phyloP scores from a whole-genome alignment of 257 asterid genomes.

The Nicotiana undulata region DNA sequence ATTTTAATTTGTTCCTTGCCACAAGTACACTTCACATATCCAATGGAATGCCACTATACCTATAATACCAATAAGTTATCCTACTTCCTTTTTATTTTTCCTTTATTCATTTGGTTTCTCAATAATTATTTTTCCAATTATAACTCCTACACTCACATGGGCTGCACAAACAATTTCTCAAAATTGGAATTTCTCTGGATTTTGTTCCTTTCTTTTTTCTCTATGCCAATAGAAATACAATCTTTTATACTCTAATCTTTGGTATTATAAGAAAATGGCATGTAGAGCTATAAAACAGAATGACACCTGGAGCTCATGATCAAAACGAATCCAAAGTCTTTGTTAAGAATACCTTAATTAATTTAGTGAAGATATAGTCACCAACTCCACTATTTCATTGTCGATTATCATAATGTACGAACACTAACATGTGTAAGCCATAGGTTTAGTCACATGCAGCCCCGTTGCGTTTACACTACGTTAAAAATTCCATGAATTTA shows the following conservation, averaged over 20 bases:
- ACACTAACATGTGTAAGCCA: background rate
- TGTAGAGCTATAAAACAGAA: background rate
- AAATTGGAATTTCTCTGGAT: background rate
- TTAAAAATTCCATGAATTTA: background rate
- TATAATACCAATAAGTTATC: background rate
- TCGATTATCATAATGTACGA: conserved; percentile 6
- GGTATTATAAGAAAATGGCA: background rate
- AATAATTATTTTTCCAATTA: background rate
- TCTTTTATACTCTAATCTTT: background rate
- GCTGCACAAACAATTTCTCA: conserved; percentile 3
- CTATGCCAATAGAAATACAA: background rate
- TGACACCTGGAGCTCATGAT: conserved; percentile 12
- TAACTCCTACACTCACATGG: conserved; percentile 13
- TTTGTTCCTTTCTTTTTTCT: background rate
- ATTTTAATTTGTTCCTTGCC: conserved; percentile 10
- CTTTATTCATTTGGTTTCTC: background rate
- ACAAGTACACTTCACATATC: conserved; percentile 5
- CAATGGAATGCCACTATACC: background rate
- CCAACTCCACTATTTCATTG: conserved; percentile 20
- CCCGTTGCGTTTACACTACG: background rate
- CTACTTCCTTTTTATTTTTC: background rate
- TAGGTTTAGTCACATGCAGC: background rate
- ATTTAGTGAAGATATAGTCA: conserved; percentile 1
- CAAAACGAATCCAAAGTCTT: conserved; percentile 1
- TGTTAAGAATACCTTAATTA: background rate